Conservation (phyloP, 441 rosid species). For the Corymbia citriodora region DNA sequence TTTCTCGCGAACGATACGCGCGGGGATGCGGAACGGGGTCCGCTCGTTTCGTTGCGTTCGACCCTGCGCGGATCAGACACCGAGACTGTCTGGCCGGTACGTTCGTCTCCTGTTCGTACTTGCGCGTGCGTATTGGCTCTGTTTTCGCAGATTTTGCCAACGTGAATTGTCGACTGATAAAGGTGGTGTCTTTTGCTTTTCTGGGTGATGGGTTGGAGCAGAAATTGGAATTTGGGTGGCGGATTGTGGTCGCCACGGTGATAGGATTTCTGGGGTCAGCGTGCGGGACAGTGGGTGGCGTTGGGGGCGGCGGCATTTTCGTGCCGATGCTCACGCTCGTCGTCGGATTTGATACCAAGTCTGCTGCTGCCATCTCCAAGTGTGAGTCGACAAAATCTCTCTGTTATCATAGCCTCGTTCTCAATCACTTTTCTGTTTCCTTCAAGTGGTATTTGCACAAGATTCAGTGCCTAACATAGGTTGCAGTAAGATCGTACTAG, state of each 20-base stretch:
- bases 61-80: background rate
- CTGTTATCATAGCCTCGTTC: background rate
- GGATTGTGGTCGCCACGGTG: slow-evolving; percentile 55
- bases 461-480: background rate
- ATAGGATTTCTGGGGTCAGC: slow-evolving; percentile 92
- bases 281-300: slow-evolving; percentile 91
- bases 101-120: background rate
- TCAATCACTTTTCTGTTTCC: background rate
- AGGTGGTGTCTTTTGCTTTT: background rate
- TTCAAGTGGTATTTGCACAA: background rate
- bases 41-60: slow-evolving; percentile 3
- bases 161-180: background rate
- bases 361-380: slow-evolving; percentile 96
- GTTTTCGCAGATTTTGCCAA: background rate
- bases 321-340: slow-evolving; percentile 95
- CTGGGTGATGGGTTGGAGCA: slow-evolving; percentile 9
- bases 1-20: slow-evolving; percentile 16
- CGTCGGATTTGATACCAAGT: slow-evolving; percentile 89
- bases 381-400: slow-evolving; percentile 23
- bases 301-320: slow-evolving; percentile 96
- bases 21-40: background rate
- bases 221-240: slow-evolving; percentile 73
- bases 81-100: slow-evolving; percentile 81
- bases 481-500: background rate
- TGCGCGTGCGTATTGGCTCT: background rate